Evolutionary conservation across 2,329 filamentous ascomycete species (phyloP).

Genomic region (Cladobotryum protrusum): DNA sequence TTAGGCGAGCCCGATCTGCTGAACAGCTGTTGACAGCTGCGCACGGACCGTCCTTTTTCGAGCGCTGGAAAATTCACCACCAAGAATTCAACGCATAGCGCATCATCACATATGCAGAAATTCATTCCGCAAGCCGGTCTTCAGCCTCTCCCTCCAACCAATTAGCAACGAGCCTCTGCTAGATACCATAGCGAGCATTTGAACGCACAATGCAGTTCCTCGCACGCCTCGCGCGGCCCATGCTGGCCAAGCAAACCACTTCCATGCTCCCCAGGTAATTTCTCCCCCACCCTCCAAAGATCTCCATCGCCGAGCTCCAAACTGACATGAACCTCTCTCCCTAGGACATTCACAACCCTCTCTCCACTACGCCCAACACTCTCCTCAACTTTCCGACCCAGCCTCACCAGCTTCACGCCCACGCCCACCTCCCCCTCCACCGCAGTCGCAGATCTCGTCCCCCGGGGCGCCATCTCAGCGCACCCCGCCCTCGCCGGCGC

Average conservation of each 20-base stretch:
- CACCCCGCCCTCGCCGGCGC: constrained; percentile 46
- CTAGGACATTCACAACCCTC: constrained; percentile 44
- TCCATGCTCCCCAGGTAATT: constrained; percentile 20
- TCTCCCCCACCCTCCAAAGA: not conserved
- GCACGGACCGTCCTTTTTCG: not conserved
- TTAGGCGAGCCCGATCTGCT: not conserved
- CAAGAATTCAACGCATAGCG: constrained; percentile 2
- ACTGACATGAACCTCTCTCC: not conserved
- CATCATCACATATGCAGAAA: constrained; percentile 1
- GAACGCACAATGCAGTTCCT: constrained; percentile 20
- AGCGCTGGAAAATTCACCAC: constrained; percentile 10
- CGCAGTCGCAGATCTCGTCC: constrained; percentile 38
- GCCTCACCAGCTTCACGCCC: constrained; percentile 27
- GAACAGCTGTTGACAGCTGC: not conserved
- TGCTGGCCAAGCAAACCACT: constrained; percentile 18
- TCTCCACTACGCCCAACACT: constrained; percentile 45
- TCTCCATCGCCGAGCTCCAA: not conserved
- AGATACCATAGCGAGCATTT: not conserved
- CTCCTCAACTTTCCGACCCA: constrained; percentile 27
- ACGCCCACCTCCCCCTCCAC: constrained; percentile 15
- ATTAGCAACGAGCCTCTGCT: not conserved
- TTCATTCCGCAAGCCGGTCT: not conserved
- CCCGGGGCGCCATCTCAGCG: constrained; percentile 40
- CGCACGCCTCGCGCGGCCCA: constrained; percentile 25
- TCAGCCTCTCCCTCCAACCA: not conserved